Conservation (phyloP, 495 filamentous ascomycete genomes). For the Xylaria acuta region DNA sequence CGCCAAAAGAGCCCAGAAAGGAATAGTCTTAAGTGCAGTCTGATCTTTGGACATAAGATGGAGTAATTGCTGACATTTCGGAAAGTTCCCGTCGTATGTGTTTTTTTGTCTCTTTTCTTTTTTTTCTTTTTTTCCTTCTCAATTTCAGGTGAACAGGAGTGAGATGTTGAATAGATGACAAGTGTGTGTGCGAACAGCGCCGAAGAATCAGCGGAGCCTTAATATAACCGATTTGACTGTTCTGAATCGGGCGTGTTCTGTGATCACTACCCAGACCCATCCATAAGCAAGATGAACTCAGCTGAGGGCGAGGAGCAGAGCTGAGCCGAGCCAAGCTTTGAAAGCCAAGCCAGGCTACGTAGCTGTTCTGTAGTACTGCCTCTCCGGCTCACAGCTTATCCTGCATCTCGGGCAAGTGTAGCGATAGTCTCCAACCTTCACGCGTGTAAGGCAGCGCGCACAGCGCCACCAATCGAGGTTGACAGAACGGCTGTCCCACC, state of each 20-base stretch:
- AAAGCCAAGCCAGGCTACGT: neutral
- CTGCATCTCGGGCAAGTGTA: conserved; percentile 52
- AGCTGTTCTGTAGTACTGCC: neutral
- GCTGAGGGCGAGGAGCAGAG: neutral
- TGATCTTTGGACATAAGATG: neutral
- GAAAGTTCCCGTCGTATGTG: neutral
- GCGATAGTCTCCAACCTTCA: conserved; percentile 40
- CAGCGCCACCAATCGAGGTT: conserved; percentile 56
- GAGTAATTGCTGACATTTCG: neutral
- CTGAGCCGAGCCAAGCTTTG: neutral
- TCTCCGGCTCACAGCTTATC: conserved; percentile 45
- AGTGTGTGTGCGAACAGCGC: neutral
- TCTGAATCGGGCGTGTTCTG: neutral
- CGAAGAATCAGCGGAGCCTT: neutral
- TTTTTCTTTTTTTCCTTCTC: neutral
- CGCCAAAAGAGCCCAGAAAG: conserved; percentile 20
- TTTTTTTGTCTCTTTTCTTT: neutral
- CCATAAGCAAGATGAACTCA: conserved; percentile 1
- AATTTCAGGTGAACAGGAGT: too few species aligned
- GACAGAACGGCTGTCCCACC: conserved; percentile 43
- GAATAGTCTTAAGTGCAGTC: neutral
- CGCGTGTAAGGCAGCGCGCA: conserved; percentile 49
- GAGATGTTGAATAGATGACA: neutral
- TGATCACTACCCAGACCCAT: too few species aligned
- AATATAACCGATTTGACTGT: neutral